These are phyloP conservation scores for Penicillium fuscoglaucum DNA, from an alignment of 2,329 filamentous ascomycete species.

Conservation along the genomic window DNA sequence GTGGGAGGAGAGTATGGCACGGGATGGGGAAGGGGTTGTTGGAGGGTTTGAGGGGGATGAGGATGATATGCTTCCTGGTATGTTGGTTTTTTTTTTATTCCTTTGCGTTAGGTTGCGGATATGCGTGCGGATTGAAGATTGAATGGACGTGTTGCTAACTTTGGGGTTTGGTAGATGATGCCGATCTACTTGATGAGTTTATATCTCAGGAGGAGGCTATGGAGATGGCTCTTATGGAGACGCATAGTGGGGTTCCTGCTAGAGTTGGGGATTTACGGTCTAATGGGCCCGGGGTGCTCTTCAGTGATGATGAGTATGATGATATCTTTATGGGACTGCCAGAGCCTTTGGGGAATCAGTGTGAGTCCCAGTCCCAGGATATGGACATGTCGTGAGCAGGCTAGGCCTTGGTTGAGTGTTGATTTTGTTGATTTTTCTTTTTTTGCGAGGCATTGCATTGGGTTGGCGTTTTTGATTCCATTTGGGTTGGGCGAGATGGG, in stretches of 20 bases:
- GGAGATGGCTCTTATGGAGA: constrained; percentile 33
- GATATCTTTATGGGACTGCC: constrained; percentile 65
- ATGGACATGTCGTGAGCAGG: constrained; percentile 43
- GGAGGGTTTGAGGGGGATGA: constrained; percentile 27
- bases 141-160: constrained; percentile 1
- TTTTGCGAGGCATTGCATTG: constrained; percentile 18
- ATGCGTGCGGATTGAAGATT: not conserved
- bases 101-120: not conserved
- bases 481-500: not conserved
- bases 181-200: constrained; percentile 39
- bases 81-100: constrained; percentile 5
- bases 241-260: constrained; percentile 1
- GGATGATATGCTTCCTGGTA: constrained; percentile 30
- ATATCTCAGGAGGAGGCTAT: constrained; percentile 37
- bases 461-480: constrained; percentile 14
- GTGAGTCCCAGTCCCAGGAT: constrained; percentile 27
- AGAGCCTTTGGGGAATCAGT: constrained; percentile 37
- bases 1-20: constrained; percentile 43
- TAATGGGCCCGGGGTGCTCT: constrained; percentile 23
- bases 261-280: not conserved
- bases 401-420: constrained; percentile 10
- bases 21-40: constrained; percentile 30
- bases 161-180: constrained; percentile 21
- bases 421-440: not conserved
- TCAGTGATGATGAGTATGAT: constrained; percentile 62